Evolutionary conservation across 208 protist species (phyloP).

Genomic region (Vickermania spadyakhi): DNA sequence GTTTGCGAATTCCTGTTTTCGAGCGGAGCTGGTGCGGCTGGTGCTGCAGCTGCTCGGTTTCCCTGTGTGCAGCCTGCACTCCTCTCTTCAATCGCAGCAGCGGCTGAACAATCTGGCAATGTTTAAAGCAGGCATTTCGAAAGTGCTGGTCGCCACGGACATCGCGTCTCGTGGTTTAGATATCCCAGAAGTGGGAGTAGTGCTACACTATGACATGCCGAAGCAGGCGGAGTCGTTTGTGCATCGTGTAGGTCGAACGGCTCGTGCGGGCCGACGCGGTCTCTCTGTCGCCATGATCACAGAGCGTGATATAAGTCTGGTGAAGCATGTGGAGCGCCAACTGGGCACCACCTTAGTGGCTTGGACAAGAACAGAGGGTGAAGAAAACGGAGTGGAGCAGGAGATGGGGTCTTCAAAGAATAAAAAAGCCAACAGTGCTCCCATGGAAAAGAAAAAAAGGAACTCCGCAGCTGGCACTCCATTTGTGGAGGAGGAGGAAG

Average conservation of each 20-base stretch:
- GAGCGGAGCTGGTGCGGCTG: slow-evolving; percentile 78
- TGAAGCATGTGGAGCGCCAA: slow-evolving; percentile 58
- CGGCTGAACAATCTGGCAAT: slow-evolving; percentile 94
- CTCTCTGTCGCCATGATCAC: slow-evolving; percentile 67
- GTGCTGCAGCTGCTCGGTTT: slow-evolving; percentile 90
- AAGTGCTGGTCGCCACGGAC: slow-evolving; percentile 88
- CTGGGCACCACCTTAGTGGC: slow-evolving; percentile 16
- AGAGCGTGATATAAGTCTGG: slow-evolving; percentile 67
- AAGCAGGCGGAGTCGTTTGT: slow-evolving; percentile 95
- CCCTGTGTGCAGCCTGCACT: slow-evolving; percentile 95
- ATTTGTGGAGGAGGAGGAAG: slow-evolving; percentile 27
- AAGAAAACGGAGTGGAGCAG: not conserved
- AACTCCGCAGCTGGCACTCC: slow-evolving; percentile 3
- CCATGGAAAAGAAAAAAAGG: not conserved
- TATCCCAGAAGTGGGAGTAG: slow-evolving; percentile 93
- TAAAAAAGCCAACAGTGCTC: too few species aligned
- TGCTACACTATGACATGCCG: slow-evolving; percentile 97
- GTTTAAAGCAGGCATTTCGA: slow-evolving; percentile 92
- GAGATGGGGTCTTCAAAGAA: not conserved
- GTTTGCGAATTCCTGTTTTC: slow-evolving; percentile 78
- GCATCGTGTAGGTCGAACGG: slow-evolving; percentile 96
- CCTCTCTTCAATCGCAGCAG: slow-evolving; percentile 95
- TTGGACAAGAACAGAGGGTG: slow-evolving; percentile 13
- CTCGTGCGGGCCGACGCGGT: slow-evolving; percentile 77
- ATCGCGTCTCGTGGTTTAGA: slow-evolving; percentile 95